Base-by-base conservation (phyloP, 805 yeast species). In the Millerozyma acaciae region DNA sequence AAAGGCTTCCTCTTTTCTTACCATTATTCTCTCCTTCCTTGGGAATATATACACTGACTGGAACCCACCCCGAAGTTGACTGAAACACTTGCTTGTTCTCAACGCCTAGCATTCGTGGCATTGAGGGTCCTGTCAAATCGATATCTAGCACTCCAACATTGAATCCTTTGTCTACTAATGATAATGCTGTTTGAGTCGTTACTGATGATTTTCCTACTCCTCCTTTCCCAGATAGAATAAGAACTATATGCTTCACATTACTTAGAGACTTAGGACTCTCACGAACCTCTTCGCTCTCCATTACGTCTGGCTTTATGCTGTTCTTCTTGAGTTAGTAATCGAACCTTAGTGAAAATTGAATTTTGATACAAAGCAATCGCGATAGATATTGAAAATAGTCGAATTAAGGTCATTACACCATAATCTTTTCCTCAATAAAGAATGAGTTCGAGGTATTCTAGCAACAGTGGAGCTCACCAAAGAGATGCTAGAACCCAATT, bases 121-220 rank as follows among this genome's bases (percentile, higher is more conserved):
- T 62, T 1, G 97, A 89, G 0, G 98, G 98, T 0, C 98, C 98
- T 0, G 98, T 93, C 26, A 93, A 65, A 63, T 93, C 98, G 14
- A 93, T 87, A 53, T 93, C 98, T 16, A 93, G 64, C 0, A 93
- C 95, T 2, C 98, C 98, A n/a, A 93, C 96, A 47, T 73, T 80
- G 50, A 55, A 76, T 2, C 93, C 95, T 51, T 73, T 65, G 9
- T 68, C 62, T 5, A 80, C 85, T 19, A 93, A 65, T 0, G 89
- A 70, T n/a, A 93, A 68, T 0, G 97, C 97, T 1, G 88, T 68
- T 53, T 93, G 99, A 0, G 96, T 85, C 3, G 98, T 89, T 2
- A 93, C 88, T 0, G 97, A 87, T 8, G 96, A 87, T 55, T 93
- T 93, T 2, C 98, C 98, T 1, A 93, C 98, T 16, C 98, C 97